Evolutionary conservation across 805 yeast species (phyloP), one percentile per base, ranked within the genome.

Genomic region (Cyberlindnera maclurae): DNA sequence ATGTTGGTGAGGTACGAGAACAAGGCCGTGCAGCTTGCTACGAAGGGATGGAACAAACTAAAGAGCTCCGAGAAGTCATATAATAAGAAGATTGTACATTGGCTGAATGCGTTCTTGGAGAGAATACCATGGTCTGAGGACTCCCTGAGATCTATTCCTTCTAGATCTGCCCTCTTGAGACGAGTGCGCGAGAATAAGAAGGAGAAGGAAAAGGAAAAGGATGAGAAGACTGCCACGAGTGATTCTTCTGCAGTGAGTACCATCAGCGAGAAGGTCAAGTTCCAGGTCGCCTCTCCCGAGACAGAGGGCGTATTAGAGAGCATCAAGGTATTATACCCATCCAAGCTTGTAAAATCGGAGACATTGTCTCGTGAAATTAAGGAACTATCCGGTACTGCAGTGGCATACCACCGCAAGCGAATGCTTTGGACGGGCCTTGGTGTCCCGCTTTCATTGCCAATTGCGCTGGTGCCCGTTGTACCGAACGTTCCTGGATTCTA

Each of bases 401-500:
- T 68, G 29, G 47, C 64, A 1, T 64, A 65, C 34, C 95, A 89
- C 52, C 60, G 59, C 37, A 79, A 72, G 51, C 71, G 73, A 49
- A 68, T 82, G 45, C 34, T 73, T 2, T 46, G 65, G 29, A 75
- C 82, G 47, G 68, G 74, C 1, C 42, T 79, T 12, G 77, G 78
- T 4, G 59, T 90, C 4, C 97, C 97, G 2, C 46, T 89, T 33
- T 77, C 94, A 0, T 49, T 86, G 3, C 97, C 97, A 2, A 58
- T 89, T 31, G 88, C 86, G 0, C 50, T 87, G 31, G 54, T 90
- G 0, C 97, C 97, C 0, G 68, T 89, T n/a, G 58, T 88, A 3
- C 97, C 97, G 15, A 89, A 89, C 51, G 74, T 89, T 15, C 97
- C 97, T 0, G 96, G 96, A 0, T 82, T 90, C 54, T 90, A 87